Percentiles rank a stretch among this genome's conserved stretches.
Conservation (phyloP, 257 asterid genomes). For the Ilex asprella region DNA sequence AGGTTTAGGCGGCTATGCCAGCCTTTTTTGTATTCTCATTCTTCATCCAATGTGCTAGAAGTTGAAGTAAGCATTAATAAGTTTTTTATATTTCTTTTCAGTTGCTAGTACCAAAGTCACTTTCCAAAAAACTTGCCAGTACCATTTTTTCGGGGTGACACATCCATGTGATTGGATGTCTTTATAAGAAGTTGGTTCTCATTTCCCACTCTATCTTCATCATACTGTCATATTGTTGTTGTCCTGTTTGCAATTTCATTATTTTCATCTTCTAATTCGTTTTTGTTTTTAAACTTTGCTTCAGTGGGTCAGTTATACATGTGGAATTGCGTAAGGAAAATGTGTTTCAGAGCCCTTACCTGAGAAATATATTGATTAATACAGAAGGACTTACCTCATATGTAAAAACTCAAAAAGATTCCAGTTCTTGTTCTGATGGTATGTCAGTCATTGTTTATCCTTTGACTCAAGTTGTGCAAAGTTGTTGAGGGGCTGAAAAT, state of each 20-base stretch:
- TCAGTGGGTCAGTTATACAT: too few relatives aligned
- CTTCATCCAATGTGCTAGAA: slow-evolving; percentile 91
- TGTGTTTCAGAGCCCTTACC: too few relatives aligned
- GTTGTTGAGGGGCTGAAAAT: too few relatives aligned
- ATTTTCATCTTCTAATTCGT: too few relatives aligned
- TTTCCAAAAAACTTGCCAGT: not conserved
- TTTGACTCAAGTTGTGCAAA: too few relatives aligned
- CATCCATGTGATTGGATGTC: not conserved
- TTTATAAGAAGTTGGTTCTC: not conserved
- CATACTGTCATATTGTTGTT: not conserved
- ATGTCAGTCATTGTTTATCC: too few relatives aligned
- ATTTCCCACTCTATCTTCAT: not conserved
- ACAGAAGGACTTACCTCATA: too few relatives aligned
- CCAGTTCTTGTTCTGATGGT: too few relatives aligned
- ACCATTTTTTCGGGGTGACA: not conserved
- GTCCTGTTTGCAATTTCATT: not conserved
- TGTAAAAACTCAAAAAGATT: too few relatives aligned
- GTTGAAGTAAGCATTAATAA: slow-evolving; percentile 57
- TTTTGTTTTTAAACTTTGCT: too few relatives aligned
- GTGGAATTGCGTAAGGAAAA: too few relatives aligned
- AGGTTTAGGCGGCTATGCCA: slow-evolving; percentile 88
- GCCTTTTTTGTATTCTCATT: slow-evolving; percentile 89
- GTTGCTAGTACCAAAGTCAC: not conserved
- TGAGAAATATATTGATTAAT: too few relatives aligned
- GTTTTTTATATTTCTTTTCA: not conserved